Percentiles rank a stretch among this genome's conserved stretches.
Conservation (phyloP, 257 asterid genomes). For the Lycium barbarum region DNA sequence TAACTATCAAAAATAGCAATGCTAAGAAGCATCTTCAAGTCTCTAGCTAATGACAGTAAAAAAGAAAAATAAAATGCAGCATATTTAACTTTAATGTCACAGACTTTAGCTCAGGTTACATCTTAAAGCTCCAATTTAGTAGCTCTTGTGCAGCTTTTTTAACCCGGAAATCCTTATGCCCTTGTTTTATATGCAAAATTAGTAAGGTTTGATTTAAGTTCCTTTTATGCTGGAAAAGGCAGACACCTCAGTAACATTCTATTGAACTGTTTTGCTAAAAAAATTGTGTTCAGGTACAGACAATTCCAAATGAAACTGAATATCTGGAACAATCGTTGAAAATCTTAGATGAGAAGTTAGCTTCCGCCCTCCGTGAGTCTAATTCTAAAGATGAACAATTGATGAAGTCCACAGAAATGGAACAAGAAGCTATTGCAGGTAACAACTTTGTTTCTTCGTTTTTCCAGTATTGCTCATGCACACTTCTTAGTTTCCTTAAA, state of each 20-base stretch:
- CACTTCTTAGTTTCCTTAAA: not conserved
- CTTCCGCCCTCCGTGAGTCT: slow-evolving; percentile 59
- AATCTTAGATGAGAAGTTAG: slow-evolving; percentile 62
- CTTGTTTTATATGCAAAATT: not conserved
- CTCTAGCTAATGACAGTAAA: not conserved
- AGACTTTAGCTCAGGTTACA: not conserved
- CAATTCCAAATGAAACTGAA: slow-evolving; percentile 55
- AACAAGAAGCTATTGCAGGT: slow-evolving; percentile 69
- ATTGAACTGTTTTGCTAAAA: not conserved
- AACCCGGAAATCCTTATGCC: not conserved
- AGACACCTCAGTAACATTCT: not conserved
- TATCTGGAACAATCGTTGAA: slow-evolving; percentile 61
- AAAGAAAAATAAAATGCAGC: not conserved
- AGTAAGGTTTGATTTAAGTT: not conserved
- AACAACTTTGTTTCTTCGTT: slow-evolving; percentile 8
- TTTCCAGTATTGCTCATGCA: not conserved
- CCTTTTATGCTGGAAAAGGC: not conserved
- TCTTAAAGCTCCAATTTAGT: not conserved
- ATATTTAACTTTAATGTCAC: not conserved
- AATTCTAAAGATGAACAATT: slow-evolving; percentile 63
- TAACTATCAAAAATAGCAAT: not conserved
- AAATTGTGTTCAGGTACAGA: slow-evolving; percentile 35
- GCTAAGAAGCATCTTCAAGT: not conserved
- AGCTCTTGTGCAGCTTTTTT: not conserved
- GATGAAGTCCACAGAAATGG: slow-evolving; percentile 42